Conservation (phyloP, 345 rosid species). For the Salix dunnii region DNA sequence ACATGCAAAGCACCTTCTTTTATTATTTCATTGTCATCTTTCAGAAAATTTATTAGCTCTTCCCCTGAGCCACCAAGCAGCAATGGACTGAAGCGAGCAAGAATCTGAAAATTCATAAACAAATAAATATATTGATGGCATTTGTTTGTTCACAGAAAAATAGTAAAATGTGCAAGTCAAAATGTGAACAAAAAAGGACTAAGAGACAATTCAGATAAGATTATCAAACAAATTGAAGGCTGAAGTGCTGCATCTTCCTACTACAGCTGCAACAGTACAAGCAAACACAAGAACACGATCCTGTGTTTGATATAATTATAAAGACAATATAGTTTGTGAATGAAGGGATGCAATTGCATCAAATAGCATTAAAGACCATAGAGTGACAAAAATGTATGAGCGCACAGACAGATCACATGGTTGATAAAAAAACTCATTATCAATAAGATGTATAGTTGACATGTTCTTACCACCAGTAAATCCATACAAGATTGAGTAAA, state of each 20-base stretch:
- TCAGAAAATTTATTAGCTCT: conserved; percentile 68
- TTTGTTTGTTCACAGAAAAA: not conserved
- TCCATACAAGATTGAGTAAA: conserved; percentile 72
- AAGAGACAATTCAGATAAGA: not conserved
- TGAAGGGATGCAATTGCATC: not conserved
- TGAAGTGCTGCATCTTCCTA: not conserved
- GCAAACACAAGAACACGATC: not conserved
- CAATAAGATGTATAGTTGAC: not conserved
- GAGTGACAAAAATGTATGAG: not conserved
- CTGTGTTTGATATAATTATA: not conserved
- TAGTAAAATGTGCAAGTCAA: not conserved
- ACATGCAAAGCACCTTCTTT: conserved; percentile 89
- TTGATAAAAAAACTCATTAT: not conserved
- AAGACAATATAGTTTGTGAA: not conserved
- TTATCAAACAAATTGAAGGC: not conserved
- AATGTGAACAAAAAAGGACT: not conserved
- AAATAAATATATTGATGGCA: not conserved
- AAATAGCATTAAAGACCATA: not conserved
- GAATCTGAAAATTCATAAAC: conserved; percentile 52
- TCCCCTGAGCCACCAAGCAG: conserved; percentile 78
- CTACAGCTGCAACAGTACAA: not conserved
- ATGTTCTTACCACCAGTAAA: conserved; percentile 75
- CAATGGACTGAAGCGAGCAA: conserved; percentile 77
- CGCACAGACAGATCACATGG: not conserved
- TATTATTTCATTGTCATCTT: conserved; percentile 78